Percentiles rank a stretch among this genome's conserved stretches.
phyloP scores from a whole-genome alignment of 2,329 filamentous ascomycete species.

The Exophiala spinifera region DNA sequence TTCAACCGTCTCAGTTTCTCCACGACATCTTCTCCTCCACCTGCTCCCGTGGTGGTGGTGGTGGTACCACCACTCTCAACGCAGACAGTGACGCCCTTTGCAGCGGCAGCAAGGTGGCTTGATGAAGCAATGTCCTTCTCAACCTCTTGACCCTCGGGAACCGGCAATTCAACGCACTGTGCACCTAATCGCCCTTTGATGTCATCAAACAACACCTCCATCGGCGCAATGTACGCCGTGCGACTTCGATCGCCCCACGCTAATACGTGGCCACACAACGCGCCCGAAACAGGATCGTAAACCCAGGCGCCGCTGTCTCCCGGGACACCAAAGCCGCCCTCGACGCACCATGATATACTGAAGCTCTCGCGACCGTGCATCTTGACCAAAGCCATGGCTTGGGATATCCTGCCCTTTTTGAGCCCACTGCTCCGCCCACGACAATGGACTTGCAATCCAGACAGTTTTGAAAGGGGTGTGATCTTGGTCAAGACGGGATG shows the following conservation, averaged over 20 bases:
- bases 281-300: slow-evolving; percentile 72
- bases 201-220: slow-evolving; percentile 84
- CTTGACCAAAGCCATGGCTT: slow-evolving; percentile 77
- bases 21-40: neutral
- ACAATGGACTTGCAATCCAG: slow-evolving; percentile 78
- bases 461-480: slow-evolving; percentile 60
- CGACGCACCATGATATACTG: slow-evolving; percentile 66
- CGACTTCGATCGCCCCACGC: slow-evolving; percentile 79
- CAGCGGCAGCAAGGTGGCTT: no score
- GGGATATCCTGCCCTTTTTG: slow-evolving; percentile 73
- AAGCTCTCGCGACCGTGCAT: slow-evolving; percentile 80
- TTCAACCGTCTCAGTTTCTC: slow-evolving; percentile 1
- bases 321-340: slow-evolving; percentile 56
- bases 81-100: neutral
- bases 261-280: slow-evolving; percentile 83
- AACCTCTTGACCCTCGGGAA: slow-evolving; percentile 8
- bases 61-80: neutral
- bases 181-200: slow-evolving; percentile 48
- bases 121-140: neutral
- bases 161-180: slow-evolving; percentile 20
- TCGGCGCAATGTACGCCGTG: slow-evolving; percentile 89
- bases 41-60: no score
- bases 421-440: slow-evolving; percentile 83
- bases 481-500: slow-evolving; percentile 44
- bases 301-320: slow-evolving; percentile 95